These are phyloP conservation scores for Clausena lansium DNA, from an alignment of 345 rosid species.

Conservation along the genomic window DNA sequence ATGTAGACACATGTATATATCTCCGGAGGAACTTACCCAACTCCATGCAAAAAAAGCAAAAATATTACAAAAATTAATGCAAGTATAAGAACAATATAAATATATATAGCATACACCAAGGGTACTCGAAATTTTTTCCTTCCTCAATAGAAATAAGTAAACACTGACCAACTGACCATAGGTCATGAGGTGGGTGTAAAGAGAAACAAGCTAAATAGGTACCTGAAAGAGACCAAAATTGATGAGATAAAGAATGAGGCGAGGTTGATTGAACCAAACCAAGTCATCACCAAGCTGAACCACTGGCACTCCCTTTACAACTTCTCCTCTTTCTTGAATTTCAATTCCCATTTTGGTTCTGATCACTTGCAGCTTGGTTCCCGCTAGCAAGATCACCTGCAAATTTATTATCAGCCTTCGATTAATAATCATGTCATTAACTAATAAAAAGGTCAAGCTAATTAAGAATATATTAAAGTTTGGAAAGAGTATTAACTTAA, in stretches of 20 bases:
- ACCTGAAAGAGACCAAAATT: conserved; percentile 93
- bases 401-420: background rate
- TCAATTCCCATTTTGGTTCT: conserved; percentile 75
- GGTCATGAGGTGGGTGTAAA: background rate
- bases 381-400: conserved; percentile 75
- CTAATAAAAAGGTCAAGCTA: background rate
- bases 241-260: conserved; percentile 75
- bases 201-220: background rate
- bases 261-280: conserved; percentile 91
- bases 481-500: background rate
- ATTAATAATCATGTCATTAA: background rate
- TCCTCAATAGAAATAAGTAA: too few relatives aligned
- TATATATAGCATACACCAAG: too few relatives aligned
- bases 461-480: background rate
- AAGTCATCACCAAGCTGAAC: conserved; percentile 82
- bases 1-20: too few relatives aligned
- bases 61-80: background rate
- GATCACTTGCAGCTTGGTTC: conserved; percentile 90
- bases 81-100: background rate
- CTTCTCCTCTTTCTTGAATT: conserved; percentile 71
- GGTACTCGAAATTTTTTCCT: too few relatives aligned
- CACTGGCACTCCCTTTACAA: conserved; percentile 76
- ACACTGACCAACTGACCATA: too few relatives aligned
- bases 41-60: conserved; percentile 76
- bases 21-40: conserved; percentile 61